phyloP scores from a whole-genome alignment of 768 basidiomycete genomes.

The Tricholoma sp. region DNA sequence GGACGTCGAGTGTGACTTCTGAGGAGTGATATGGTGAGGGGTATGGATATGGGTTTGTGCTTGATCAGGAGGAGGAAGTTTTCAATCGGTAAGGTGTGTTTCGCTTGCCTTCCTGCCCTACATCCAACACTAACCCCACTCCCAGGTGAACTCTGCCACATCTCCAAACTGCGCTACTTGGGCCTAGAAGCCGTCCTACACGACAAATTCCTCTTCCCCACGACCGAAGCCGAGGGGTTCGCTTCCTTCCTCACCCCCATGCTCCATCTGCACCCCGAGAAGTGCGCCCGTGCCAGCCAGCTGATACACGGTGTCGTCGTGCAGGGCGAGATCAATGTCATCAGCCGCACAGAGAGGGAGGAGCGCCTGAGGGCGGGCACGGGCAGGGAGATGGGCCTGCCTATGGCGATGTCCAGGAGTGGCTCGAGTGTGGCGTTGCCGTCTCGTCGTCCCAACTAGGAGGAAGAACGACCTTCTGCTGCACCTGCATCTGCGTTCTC shows the following conservation, averaged over 20 bases:
- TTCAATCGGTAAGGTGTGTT: constrained; percentile 89
- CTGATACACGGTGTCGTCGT: constrained; percentile 76
- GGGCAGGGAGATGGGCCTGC: neutral
- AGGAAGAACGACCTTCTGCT: too few relatives aligned
- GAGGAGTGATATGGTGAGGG: neutral
- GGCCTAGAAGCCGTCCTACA: constrained; percentile 75
- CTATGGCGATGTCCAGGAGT: too few relatives aligned
- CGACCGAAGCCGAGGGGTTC: constrained; percentile 75
- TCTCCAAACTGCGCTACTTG: constrained; percentile 92
- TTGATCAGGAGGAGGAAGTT: constrained; percentile 34
- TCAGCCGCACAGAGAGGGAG: constrained; percentile 56
- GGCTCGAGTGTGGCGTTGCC: neutral
- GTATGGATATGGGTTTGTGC: neutral
- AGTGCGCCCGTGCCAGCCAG: constrained; percentile 84
- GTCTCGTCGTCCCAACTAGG: too few relatives aligned
- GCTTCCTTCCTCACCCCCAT: constrained; percentile 83
- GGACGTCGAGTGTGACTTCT: too few relatives aligned
- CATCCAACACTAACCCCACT: neutral
- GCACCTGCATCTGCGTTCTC: too few relatives aligned
- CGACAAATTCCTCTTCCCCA: constrained; percentile 95
- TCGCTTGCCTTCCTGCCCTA: too few relatives aligned
- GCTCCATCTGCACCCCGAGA: constrained; percentile 85
- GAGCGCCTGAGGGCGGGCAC: constrained; percentile 27
- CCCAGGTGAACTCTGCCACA: constrained; percentile 81
- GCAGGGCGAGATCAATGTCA: constrained; percentile 86